Base-by-base conservation (phyloP, 139 green algal genomes). In the Penium margaritaceum region DNA sequence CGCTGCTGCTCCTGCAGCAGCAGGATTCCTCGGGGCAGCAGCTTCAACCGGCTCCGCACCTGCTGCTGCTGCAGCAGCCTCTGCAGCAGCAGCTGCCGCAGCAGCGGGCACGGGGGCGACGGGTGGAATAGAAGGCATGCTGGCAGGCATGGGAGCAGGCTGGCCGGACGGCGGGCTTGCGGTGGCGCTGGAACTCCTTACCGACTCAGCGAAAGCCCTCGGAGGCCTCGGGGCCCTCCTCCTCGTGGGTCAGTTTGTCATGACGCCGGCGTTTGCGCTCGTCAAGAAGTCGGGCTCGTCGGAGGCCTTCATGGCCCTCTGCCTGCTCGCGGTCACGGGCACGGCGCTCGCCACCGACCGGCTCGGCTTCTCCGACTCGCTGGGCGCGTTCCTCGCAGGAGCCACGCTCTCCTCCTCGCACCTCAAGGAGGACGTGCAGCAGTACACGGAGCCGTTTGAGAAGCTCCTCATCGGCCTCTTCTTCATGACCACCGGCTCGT, bases 271-370 rank as follows among this genome's bases (percentile, higher is more conserved):
- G 9, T 35, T 41, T 34, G 72, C 62, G 7, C 46, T 73, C 38
- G 58, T 81, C 43, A 30, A 72, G 67, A 53, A 30, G 19, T 34
- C 34, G 35, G 83, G 86, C 64, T 87, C 79, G 21, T 70, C 83
- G 36, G 92, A 97, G 79, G 89, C 90, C 15, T 98, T 97, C 80
- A 85, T 98, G n/a, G 90, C 90, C 24, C 81, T 96, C 43, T 95
- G 87, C 70, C 81, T 97, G 77, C 86, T 98, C 46, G 94, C 86
- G 1, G 92, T 97, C 19, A 90, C 89, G 0, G 92, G 91, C 61
- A 90, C 88, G 5, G 83, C 80, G 12, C 82, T 96, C 54, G 55
- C 89, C 29, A 96, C 92, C 0, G 81, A 94, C 77, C 70, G 68
- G 41, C 77, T 97, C 44, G 93, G 93, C 15, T 90, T 98, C 64